These are phyloP conservation scores for Pseudonectria foliicola DNA, from an alignment of 2,329 filamentous ascomycete genomes.

Conservation along the genomic window DNA sequence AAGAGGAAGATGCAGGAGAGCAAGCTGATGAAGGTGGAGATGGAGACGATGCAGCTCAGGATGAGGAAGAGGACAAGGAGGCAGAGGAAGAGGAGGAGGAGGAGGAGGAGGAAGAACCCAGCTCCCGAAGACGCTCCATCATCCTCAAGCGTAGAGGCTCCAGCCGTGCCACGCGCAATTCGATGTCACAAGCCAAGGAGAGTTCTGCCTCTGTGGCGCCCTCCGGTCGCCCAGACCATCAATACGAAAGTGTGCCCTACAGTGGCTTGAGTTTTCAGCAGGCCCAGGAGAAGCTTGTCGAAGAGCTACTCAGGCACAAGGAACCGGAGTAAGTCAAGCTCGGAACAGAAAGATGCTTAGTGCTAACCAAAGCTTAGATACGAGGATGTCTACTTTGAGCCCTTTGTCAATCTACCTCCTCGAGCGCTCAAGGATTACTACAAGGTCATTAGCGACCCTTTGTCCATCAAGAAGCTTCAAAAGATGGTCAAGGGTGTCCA, in stretches of 20 bases:
- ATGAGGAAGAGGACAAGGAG: slow-evolving; percentile 22
- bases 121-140: slow-evolving; percentile 31
- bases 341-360: neutral
- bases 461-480: slow-evolving; percentile 70
- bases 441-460: slow-evolving; percentile 70
- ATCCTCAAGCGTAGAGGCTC: slow-evolving; percentile 32
- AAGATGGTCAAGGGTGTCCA: slow-evolving; percentile 69
- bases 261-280: slow-evolving; percentile 71
- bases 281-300: slow-evolving; percentile 78
- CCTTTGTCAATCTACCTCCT: slow-evolving; percentile 72
- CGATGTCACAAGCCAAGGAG: slow-evolving; percentile 24
- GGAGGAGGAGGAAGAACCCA: slow-evolving; percentile 21
- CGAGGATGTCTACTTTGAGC: slow-evolving; percentile 61
- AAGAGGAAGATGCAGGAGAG: slow-evolving; percentile 23
- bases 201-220: slow-evolving; percentile 30
- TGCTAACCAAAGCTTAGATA: slow-evolving; percentile 42
- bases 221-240: slow-evolving; percentile 40
- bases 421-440: slow-evolving; percentile 80
- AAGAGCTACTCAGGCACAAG: slow-evolving; percentile 62
- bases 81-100: slow-evolving; percentile 22
- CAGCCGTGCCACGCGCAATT: slow-evolving; percentile 28
- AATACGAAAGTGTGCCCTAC: slow-evolving; percentile 54
- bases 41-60: slow-evolving; percentile 19
- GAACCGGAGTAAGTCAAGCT: slow-evolving; percentile 52
- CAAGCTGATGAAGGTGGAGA: slow-evolving; percentile 28